phyloP scores from a whole-genome alignment of 2,329 filamentous ascomycete genomes.

The Didymella glomerata region DNA sequence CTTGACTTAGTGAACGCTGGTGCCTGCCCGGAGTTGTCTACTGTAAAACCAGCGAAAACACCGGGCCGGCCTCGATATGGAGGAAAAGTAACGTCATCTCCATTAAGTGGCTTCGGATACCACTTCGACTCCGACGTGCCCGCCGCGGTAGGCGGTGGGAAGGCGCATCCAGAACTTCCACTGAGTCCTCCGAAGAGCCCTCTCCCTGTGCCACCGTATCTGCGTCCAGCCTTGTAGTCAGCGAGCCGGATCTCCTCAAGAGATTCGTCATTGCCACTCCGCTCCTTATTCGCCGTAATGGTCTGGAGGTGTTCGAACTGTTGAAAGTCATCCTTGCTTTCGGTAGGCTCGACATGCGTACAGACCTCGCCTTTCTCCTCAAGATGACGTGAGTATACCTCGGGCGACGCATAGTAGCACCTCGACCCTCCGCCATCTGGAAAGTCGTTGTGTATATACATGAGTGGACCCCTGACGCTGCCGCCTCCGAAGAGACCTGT shows the following conservation, averaged over 20 bases:
- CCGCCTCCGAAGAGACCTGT: not conserved
- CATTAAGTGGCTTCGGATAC: not conserved
- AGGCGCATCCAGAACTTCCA: not conserved
- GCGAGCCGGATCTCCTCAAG: constrained; percentile 30
- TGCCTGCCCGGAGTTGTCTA: not conserved
- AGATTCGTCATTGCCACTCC: constrained; percentile 18
- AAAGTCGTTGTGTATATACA: not conserved
- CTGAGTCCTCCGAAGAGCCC: not conserved
- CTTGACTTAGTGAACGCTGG: not conserved
- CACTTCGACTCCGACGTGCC: not conserved
- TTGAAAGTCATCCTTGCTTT: constrained; percentile 1
- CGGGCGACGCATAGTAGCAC: not conserved
- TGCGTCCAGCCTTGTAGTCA: constrained; percentile 22
- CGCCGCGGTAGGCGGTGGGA: not conserved
- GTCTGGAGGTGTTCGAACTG: constrained; percentile 26
- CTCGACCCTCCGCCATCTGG: not conserved
- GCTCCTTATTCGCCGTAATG: constrained; percentile 15
- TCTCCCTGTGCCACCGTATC: not conserved
- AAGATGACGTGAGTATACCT: constrained; percentile 10
- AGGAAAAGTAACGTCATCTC: not conserved
- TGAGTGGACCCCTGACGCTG: not conserved
- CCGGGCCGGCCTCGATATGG: not conserved
- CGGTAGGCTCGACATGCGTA: constrained; percentile 1
- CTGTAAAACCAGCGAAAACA: not conserved
- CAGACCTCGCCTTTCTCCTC: constrained; percentile 20